These are phyloP conservation scores for Crotalaria pallida DNA, from an alignment of 306 rosid species.

Conservation along the genomic window DNA sequence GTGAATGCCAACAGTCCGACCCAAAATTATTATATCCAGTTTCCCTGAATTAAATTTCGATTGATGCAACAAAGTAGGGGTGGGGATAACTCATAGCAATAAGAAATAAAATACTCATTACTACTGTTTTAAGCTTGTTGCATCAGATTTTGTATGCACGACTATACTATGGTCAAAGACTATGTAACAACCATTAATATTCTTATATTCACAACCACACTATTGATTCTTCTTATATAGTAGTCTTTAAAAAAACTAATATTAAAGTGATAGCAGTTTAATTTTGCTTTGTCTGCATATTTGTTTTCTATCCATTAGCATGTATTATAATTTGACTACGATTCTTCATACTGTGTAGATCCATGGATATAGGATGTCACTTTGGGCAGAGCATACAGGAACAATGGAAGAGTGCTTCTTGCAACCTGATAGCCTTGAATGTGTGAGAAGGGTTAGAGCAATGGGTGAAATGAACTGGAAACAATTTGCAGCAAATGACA, in stretches of 20 bases:
- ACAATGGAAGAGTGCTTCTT: slow-evolving; percentile 59
- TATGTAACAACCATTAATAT: background rate
- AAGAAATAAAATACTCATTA: background rate
- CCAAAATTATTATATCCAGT: background rate
- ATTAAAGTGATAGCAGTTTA: background rate
- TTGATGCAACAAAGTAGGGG: background rate
- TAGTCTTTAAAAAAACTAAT: background rate
- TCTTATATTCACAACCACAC: background rate
- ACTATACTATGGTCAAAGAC: background rate
- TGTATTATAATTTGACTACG: background rate
- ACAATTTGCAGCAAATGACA: slow-evolving; percentile 66
- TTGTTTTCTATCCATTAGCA: background rate
- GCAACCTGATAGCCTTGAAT: slow-evolving; percentile 79
- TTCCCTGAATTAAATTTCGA: slow-evolving; percentile 3
- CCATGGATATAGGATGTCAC: slow-evolving; percentile 91
- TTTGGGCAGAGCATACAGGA: slow-evolving; percentile 95
- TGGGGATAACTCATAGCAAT: background rate
- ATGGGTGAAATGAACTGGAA: slow-evolving; percentile 81
- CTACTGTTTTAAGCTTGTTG: background rate
- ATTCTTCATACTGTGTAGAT: slow-evolving; percentile 39
- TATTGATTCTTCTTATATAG: background rate
- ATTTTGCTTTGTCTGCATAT: background rate
- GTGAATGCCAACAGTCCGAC: background rate
- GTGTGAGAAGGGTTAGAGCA: slow-evolving; percentile 65
- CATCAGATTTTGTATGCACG: background rate